A percentile compares a stretch with the other conserved stretches of the same genome.
Evolutionary conservation across 805 yeast species (phyloP).

Genomic region (Ogataea pini): DNA sequence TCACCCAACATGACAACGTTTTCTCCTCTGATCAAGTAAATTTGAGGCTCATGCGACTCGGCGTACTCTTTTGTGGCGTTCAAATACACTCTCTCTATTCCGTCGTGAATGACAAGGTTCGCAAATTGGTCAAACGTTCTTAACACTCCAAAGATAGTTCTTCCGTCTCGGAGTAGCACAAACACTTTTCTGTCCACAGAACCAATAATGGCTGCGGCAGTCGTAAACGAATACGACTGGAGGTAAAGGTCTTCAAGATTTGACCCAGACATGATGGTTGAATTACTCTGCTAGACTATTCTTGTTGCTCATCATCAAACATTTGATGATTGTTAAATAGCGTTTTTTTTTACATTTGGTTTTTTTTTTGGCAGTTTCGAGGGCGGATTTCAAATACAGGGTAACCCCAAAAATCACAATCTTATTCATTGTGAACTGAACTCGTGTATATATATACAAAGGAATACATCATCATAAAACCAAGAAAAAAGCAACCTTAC

Average conservation of each 20-base stretch:
- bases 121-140: slow-evolving; percentile 96
- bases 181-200: slow-evolving; percentile 79
- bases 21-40: slow-evolving; percentile 91
- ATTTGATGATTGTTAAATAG: neutral
- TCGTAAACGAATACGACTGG: slow-evolving; percentile 80
- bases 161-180: slow-evolving; percentile 86
- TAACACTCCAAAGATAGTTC: slow-evolving; percentile 81
- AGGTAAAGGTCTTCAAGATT: slow-evolving; percentile 56
- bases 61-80: slow-evolving; percentile 55
- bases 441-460: slow-evolving; percentile 8
- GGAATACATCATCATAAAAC: neutral
- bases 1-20: slow-evolving; percentile 94
- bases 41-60: slow-evolving; percentile 63
- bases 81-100: slow-evolving; percentile 80
- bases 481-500: slow-evolving; percentile 32
- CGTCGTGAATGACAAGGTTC: slow-evolving; percentile 88
- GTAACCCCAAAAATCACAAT: neutral
- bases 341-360: neutral
- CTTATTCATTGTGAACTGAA: too few relatives aligned
- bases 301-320: too few relatives aligned
- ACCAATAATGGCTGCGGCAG: slow-evolving; percentile 88
- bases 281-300: too few relatives aligned
- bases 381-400: neutral
- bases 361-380: slow-evolving; percentile 1
- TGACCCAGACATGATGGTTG: slow-evolving; percentile 11